Base-by-base conservation (phyloP, 2,329 filamentous ascomycete genomes). In the Colletotrichum cordylinicola region DNA sequence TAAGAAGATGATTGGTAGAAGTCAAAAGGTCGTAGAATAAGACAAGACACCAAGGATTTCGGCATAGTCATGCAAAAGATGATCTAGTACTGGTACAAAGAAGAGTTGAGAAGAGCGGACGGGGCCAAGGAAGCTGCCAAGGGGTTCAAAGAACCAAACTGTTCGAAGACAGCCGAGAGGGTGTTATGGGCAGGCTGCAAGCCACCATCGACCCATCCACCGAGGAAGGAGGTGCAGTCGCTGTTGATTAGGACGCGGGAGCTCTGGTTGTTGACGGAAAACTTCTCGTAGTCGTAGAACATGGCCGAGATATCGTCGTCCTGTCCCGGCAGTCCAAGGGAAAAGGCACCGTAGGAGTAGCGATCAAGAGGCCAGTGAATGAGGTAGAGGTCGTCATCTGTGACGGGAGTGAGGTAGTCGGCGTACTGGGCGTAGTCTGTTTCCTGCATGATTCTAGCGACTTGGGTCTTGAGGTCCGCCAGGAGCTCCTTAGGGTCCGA, bases 281-380 rank as follows among this genome's bases (percentile, higher is more conserved):
- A 39, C 21, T 62, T 70, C 56, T 70, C 33, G 10, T 21, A 70
- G 58, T 70, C 67, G 56, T 64, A 70, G 67, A 70, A 70, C 18
- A 70, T 58, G 27, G 67, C 58, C 56, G 58, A 58, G 24, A 70
- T 70, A 8, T 62, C 35, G 15, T 64, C 58, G 27, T 70, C 67
- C 18, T 70, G 67, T 5, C 67, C 56, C 5, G 67, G 67, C 31
- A 64, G 35, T 33, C 67, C 67, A 27, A 70, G 56, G 24, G 55
- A 62, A 27, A 70, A 70, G 27, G 67, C 67, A 10, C 67, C 67
- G 37, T 70, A 70, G 2, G 67, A 70, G 56, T 70, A 39, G 18
- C 67, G 67, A 58, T 70, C 56, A 37, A 70, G 67, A 21, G 58
- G 67, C 67, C 67, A 70, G 27, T 70, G 67, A 6, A 70, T 48